Evolutionary conservation across 805 yeast genomes (phyloP).

Genomic region (Tetrapisispora nanseiensis): DNA sequence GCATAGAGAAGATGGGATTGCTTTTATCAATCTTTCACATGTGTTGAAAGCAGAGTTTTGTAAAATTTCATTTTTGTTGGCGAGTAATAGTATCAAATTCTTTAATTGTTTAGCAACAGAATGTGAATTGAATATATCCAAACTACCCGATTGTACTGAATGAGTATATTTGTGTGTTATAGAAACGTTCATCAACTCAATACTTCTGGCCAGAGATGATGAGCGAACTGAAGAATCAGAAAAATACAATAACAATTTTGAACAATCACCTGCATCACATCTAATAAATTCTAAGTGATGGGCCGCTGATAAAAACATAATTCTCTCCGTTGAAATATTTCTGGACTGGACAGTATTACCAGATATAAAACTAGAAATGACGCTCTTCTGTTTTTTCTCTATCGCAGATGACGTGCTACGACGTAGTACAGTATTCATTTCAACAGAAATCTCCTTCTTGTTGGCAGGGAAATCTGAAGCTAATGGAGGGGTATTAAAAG

Average conservation of each 20-base stretch:
- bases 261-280: conserved; percentile 70
- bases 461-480: conserved; percentile 74
- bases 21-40: conserved; percentile 55
- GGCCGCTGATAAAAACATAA: conserved; percentile 82
- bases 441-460: conserved; percentile 84
- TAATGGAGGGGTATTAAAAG: conserved; percentile 78
- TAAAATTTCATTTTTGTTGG: conserved; percentile 64
- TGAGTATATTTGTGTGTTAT: conserved; percentile 48
- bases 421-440: conserved; percentile 80
- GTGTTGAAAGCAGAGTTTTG: conserved; percentile 75
- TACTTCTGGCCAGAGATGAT: conserved; percentile 56
- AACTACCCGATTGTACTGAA: conserved; percentile 43
- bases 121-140: conserved; percentile 45
- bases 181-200: conserved; percentile 54
- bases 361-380: conserved; percentile 33
- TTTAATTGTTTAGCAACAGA: conserved; percentile 61
- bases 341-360: conserved; percentile 43
- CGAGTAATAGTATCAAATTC: conserved; percentile 55
- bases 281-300: conserved; percentile 70
- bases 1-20: conserved; percentile 71
- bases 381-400: conserved; percentile 62
- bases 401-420: conserved; percentile 81
- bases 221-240: conserved; percentile 77
- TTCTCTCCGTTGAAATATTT: conserved; percentile 57
- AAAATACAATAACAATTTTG: conserved; percentile 65